Percentiles rank a stretch among this genome's conserved stretches.
These are phyloP conservation scores for Alisma plantagoaquatica DNA, from an alignment of 106 monocot species.

Conservation along the genomic window DNA sequence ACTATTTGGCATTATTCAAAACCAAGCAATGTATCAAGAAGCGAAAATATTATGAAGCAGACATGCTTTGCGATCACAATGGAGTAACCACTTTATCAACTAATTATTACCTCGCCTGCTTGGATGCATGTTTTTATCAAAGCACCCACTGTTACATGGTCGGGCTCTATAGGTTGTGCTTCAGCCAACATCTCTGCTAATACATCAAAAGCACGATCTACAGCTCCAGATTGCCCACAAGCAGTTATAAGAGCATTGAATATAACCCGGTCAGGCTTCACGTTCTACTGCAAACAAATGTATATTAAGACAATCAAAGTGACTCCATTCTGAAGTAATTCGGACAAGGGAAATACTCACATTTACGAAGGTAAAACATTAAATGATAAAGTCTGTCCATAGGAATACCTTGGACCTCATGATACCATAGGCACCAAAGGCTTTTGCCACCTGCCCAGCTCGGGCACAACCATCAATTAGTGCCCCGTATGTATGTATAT, in stretches of 20 bases:
- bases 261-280: constrained; percentile 94
- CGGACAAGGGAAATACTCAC: too few relatives aligned
- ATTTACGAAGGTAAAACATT: too few relatives aligned
- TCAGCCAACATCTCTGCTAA: constrained; percentile 90
- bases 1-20: too few relatives aligned
- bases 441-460: constrained; percentile 94
- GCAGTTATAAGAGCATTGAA: constrained; percentile 96
- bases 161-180: constrained; percentile 65
- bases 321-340: too few relatives aligned
- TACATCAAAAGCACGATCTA: constrained; percentile 99
- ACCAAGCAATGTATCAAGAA: too few relatives aligned
- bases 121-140: constrained; percentile 78
- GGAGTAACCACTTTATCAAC: neutral
- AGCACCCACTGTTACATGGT: constrained; percentile 96
- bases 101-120: constrained; percentile 48
- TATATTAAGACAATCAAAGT: too few relatives aligned
- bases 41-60: too few relatives aligned
- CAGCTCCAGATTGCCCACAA: constrained; percentile 94
- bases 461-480: constrained; percentile 94
- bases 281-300: constrained; percentile 91
- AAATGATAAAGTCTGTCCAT: neutral
- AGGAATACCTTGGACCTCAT: constrained; percentile 83
- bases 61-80: too few relatives aligned
- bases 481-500: constrained; percentile 84
- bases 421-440: constrained; percentile 98